phyloP scores from a whole-genome alignment of 345 rosid species.

The Euphorbia peplus region DNA sequence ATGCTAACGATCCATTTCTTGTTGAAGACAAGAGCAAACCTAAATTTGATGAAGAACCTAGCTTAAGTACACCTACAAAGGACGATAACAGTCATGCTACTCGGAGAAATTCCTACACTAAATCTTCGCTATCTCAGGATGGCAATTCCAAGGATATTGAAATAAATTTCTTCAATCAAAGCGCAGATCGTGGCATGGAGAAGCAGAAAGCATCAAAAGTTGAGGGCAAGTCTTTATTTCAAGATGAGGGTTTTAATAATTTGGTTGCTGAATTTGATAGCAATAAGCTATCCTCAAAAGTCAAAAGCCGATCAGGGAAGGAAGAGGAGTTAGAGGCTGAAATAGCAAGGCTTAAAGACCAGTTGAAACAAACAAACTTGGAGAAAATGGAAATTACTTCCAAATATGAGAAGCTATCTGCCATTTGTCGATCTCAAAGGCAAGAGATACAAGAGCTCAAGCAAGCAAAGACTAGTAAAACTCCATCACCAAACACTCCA shows the following conservation, averaged over 20 bases:
- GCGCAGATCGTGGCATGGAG: constrained; percentile 32
- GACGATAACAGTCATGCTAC: constrained; percentile 38
- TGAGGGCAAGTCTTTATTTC: constrained; percentile 36
- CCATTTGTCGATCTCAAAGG: constrained; percentile 93
- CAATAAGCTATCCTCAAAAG: constrained; percentile 46
- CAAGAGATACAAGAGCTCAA: constrained; percentile 95
- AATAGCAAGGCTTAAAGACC: constrained; percentile 67
- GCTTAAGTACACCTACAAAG: constrained; percentile 39
- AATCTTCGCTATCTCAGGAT: constrained; percentile 34
- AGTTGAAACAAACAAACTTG: constrained; percentile 59
- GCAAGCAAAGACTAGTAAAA: constrained; percentile 62
- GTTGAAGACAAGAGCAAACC: constrained; percentile 52
- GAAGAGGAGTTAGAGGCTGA: constrained; percentile 64
- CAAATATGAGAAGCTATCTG: constrained; percentile 86
- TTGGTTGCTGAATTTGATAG: constrained; percentile 88
- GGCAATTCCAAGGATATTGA: constrained; percentile 51
- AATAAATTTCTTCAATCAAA: constrained; percentile 42
- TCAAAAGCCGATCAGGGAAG: constrained; percentile 30
- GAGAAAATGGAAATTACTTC: constrained; percentile 81
- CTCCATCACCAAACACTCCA: constrained; percentile 58
- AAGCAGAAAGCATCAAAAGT: constrained; percentile 46
- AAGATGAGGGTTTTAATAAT: constrained; percentile 61
- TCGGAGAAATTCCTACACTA: constrained; percentile 33
- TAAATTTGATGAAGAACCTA: constrained; percentile 62
- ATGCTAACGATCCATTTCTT: constrained; percentile 53